Evolutionary conservation across 2,329 filamentous ascomycete species (phyloP).

Genomic region (Fonsecaea nubica): DNA sequence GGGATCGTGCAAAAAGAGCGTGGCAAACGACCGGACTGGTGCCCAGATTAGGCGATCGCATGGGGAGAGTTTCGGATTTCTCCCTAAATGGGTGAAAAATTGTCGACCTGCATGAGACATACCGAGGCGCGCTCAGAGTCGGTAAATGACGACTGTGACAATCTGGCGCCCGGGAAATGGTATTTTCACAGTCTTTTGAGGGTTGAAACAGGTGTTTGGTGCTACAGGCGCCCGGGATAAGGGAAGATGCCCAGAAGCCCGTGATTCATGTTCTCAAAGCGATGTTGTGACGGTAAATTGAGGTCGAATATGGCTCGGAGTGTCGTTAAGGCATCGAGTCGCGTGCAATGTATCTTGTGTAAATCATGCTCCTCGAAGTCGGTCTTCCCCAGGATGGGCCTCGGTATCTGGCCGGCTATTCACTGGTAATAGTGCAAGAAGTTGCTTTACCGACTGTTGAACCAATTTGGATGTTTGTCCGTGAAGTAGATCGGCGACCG

Average conservation of each 20-base stretch:
- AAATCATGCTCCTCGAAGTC: not conserved
- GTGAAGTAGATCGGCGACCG: not conserved
- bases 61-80: not conserved
- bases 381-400: not conserved
- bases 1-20: constrained; percentile 3
- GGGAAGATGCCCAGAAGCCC: not conserved
- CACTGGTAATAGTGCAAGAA: not conserved
- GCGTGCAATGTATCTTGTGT: not conserved
- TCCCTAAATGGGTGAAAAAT: not conserved
- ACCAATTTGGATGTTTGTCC: constrained; percentile 8
- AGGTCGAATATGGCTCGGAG: not conserved
- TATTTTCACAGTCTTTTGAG: not conserved
- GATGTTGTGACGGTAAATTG: not conserved
- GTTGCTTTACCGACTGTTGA: not conserved
- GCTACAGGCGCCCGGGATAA: not conserved
- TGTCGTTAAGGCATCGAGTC: not conserved
- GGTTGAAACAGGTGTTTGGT: not conserved
- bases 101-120: constrained; percentile 21
- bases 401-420: constrained; percentile 24
- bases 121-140: constrained; percentile 18
- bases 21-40: constrained; percentile 5
- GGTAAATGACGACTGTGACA: not conserved
- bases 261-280: not conserved
- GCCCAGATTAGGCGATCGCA: constrained; percentile 4
- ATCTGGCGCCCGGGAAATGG: not conserved